Conservation (phyloP, 768 basidiomycete species). For the Pisolithus albus region DNA sequence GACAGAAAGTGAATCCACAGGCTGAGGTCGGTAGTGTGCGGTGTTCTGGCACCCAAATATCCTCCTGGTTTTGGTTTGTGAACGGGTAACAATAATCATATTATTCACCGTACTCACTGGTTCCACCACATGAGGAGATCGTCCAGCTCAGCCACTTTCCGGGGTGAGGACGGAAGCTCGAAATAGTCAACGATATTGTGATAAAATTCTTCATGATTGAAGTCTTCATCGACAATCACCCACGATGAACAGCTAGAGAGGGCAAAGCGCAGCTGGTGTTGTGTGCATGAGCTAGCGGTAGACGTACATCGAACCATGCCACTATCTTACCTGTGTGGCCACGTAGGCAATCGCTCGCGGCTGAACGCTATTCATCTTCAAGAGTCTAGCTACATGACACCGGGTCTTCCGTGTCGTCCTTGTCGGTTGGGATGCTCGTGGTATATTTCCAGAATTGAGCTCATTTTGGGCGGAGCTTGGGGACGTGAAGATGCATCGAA, state of each 20-base stretch:
- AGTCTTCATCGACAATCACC: constrained; percentile 1
- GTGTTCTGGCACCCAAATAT: too few relatives aligned
- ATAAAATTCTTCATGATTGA: constrained; percentile 9
- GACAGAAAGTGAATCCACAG: too few relatives aligned
- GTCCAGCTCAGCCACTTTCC: neutral
- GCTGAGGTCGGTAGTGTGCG: too few relatives aligned
- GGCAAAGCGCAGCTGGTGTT: constrained; percentile 10
- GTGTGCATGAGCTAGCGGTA: neutral
- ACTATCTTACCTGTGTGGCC: constrained; percentile 18
- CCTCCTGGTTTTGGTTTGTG: too few relatives aligned
- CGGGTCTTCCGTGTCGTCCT: neutral
- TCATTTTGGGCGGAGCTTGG: constrained; percentile 10
- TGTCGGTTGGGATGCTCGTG: neutral
- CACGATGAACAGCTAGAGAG: constrained; percentile 7
- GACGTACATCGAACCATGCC: neutral
- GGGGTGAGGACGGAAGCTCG: neutral
- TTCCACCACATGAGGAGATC: constrained; percentile 11
- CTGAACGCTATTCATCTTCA: constrained; percentile 9
- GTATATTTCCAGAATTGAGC: neutral
- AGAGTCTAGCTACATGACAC: constrained; percentile 3
- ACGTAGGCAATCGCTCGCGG: constrained; percentile 19
- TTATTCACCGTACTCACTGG: neutral
- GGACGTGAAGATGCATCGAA: constrained; percentile 14
- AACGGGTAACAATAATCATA: too few relatives aligned
- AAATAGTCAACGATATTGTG: constrained; percentile 13